Evolutionary conservation across 495 filamentous ascomycete genomes (phyloP).

Genomic region (Cladorrhinum samala): DNA sequence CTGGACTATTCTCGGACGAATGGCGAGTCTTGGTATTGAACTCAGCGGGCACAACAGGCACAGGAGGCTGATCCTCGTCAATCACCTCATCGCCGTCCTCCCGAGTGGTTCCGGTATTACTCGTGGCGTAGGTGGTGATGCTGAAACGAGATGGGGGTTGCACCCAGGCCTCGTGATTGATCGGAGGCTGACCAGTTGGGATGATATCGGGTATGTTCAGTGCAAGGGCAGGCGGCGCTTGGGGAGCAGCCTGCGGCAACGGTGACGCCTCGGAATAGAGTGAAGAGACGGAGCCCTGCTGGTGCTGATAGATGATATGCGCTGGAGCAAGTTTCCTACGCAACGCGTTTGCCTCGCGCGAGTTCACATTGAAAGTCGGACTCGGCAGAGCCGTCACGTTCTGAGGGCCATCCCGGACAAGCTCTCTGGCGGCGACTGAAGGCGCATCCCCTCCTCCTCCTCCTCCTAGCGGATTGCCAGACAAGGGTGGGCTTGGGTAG

Average conservation of each 20-base stretch:
- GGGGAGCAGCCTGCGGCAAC: slow-evolving; percentile 13
- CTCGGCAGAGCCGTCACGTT: slow-evolving; percentile 12
- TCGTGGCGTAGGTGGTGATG: slow-evolving; percentile 62
- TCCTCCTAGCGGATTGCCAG: slow-evolving; percentile 16
- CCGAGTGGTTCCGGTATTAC: slow-evolving; percentile 50
- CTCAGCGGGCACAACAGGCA: slow-evolving; percentile 25
- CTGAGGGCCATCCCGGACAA: slow-evolving; percentile 16
- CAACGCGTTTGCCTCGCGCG: slow-evolving; percentile 27
- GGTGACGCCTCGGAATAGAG: slow-evolving; percentile 31
- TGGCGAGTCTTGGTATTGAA: slow-evolving; percentile 17
- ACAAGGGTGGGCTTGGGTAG: slow-evolving; percentile 33
- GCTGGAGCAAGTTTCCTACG: slow-evolving; percentile 37
- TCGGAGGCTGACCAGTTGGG: slow-evolving; percentile 10
- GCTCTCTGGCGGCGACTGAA: slow-evolving; percentile 21
- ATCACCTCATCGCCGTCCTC: slow-evolving; percentile 40
- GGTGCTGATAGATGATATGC: slow-evolving; percentile 23
- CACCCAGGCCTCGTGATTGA: slow-evolving; percentile 28
- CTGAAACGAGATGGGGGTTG: slow-evolving; percentile 67
- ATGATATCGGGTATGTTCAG: slow-evolving; percentile 20
- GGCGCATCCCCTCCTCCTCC: slow-evolving; percentile 19
- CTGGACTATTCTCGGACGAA: slow-evolving; percentile 16
- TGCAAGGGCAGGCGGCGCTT: neutral
- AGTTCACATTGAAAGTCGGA: slow-evolving; percentile 8
- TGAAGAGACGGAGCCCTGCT: slow-evolving; percentile 32
- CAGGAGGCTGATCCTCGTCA: slow-evolving; percentile 27